A percentile compares a stretch with the other conserved stretches of the same genome.
Evolutionary conservation across 2,329 filamentous ascomycete species (phyloP).

Genomic region (Lachnellula occidentalis): DNA sequence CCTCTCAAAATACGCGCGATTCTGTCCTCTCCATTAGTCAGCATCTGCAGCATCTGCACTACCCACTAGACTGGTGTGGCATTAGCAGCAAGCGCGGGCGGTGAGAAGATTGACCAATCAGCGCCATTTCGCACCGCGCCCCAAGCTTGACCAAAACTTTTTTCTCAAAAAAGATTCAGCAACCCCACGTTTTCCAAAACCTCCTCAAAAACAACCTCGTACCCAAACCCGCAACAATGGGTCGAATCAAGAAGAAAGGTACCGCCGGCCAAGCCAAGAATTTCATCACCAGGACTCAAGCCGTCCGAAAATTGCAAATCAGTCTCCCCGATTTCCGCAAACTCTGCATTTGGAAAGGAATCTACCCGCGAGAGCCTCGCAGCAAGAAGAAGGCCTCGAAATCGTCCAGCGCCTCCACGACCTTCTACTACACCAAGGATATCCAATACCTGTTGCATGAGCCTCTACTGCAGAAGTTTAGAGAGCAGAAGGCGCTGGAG

Average conservation of each 20-base stretch:
- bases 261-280: slow-evolving; percentile 87
- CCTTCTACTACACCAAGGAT: slow-evolving; percentile 88
- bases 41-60: too few species aligned
- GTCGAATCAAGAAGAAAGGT: slow-evolving; percentile 85
- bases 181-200: slow-evolving; percentile 12
- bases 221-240: slow-evolving; percentile 48
- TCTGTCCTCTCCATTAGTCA: neutral
- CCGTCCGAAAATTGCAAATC: slow-evolving; percentile 95
- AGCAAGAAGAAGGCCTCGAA: slow-evolving; percentile 97
- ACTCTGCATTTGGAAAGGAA: slow-evolving; percentile 99
- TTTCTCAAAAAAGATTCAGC: slow-evolving; percentile 33
- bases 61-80: too few species aligned
- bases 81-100: neutral
- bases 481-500: slow-evolving; percentile 91
- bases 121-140: neutral
- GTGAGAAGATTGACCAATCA: slow-evolving; percentile 11
- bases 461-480: slow-evolving; percentile 87
- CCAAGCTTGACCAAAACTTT: slow-evolving; percentile 22
- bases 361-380: slow-evolving; percentile 94
- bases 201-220: slow-evolving; percentile 17
- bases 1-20: neutral
- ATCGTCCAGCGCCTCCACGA: slow-evolving; percentile 82
- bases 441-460: slow-evolving; percentile 98
- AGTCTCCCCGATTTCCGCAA: slow-evolving; percentile 95
- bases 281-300: slow-evolving; percentile 95